These are phyloP conservation scores for Biancaea sappan DNA, from an alignment of 306 rosid species.

Conservation along the genomic window DNA sequence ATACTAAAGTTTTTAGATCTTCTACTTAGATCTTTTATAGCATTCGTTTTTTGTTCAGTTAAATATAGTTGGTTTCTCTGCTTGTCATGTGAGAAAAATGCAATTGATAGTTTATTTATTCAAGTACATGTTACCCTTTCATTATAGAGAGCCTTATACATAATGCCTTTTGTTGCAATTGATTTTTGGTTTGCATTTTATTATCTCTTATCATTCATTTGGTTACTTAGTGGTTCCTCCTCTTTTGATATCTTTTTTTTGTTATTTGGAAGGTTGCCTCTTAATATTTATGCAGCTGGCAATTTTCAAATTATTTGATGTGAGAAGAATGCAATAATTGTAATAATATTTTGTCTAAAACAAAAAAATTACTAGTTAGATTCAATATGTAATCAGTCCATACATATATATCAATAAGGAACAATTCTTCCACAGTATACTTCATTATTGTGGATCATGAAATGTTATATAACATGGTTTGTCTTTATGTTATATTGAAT, in stretches of 20 bases:
- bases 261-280: conserved; percentile 12
- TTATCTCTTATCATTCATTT: background rate
- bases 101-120: conserved; percentile 12
- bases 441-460: conserved; percentile 21
- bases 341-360: conserved; percentile 17
- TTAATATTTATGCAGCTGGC: conserved; percentile 9
- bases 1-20: background rate
- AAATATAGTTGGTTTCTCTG: conserved; percentile 7
- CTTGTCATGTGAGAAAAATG: background rate
- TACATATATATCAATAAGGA: background rate
- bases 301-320: conserved; percentile 1
- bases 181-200: background rate
- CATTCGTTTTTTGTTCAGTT: background rate
- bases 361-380: background rate
- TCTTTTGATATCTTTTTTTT: conserved; percentile 5
- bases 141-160: conserved; percentile 8
- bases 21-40: background rate
- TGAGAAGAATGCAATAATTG: background rate
- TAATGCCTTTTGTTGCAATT: background rate
- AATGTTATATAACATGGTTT: conserved; percentile 2
- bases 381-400: conserved; percentile 8
- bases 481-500: background rate
- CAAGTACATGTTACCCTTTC: conserved; percentile 21
- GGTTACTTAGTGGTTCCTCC: background rate
- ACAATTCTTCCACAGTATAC: conserved; percentile 4